Percentiles rank a stretch among this genome's conserved stretches.
These are phyloP conservation scores for Wickerhamiella azymoides DNA, from an alignment of 805 yeast genomes.

Conservation along the genomic window DNA sequence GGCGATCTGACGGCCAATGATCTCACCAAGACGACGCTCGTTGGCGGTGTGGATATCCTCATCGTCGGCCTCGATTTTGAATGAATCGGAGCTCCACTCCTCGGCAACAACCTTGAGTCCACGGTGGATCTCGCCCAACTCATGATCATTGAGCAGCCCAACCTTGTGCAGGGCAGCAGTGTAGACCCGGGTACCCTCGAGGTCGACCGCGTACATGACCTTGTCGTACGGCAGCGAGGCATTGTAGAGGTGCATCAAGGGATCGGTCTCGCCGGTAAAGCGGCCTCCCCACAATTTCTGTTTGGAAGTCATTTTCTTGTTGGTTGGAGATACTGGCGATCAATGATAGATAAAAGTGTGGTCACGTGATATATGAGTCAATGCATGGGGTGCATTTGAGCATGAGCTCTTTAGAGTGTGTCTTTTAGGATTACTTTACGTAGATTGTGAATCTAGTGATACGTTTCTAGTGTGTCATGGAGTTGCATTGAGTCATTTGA, in stretches of 20 bases:
- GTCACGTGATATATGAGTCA: not conserved
- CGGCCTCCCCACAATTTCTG: conserved; percentile 95
- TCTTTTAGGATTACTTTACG: too few species aligned
- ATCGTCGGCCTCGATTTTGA: conserved; percentile 74
- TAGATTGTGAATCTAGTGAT: too few species aligned
- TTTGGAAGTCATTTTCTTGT: conserved; percentile 26
- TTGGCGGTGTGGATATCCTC: conserved; percentile 99
- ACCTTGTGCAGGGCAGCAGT: conserved; percentile 74
- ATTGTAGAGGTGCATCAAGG: conserved; percentile 92
- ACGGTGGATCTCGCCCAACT: conserved; percentile 64
- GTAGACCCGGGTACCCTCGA: conserved; percentile 87
- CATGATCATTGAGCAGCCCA: conserved; percentile 59
- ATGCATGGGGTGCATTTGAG: too few species aligned
- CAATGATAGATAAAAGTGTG: too few species aligned
- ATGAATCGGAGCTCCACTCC: conserved; percentile 67
- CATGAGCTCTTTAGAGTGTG: too few species aligned
- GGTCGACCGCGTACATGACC: conserved; percentile 86
- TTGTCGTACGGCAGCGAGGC: conserved; percentile 94
- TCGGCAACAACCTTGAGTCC: conserved; percentile 58
- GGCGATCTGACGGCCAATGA: conserved; percentile 83
- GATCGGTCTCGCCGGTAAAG: conserved; percentile 91
- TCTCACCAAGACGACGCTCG: conserved; percentile 92
- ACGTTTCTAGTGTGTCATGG: too few species aligned
- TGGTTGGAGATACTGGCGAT: not conserved
- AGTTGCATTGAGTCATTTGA: too few species aligned